Conservation (phyloP, 306 rosid genomes). For the Prunus campanulata region DNA sequence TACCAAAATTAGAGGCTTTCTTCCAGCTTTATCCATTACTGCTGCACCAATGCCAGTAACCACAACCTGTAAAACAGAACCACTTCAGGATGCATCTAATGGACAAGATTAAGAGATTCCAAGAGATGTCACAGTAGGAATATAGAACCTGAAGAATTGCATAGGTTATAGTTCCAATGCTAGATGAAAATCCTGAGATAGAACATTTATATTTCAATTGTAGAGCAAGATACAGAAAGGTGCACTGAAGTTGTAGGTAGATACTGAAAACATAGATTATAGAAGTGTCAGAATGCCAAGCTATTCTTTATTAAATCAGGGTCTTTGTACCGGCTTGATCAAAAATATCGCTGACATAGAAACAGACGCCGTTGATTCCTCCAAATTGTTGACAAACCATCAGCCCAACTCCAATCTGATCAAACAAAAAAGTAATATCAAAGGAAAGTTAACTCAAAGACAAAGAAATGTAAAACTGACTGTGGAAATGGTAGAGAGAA, state of each 20-base stretch:
- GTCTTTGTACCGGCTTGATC: conserved; percentile 61
- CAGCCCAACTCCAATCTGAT: conserved; percentile 81
- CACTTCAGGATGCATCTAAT: conserved; percentile 5
- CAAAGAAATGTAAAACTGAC: neutral
- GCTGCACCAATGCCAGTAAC: conserved; percentile 60
- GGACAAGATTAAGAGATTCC: neutral
- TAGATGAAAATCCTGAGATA: conserved; percentile 60
- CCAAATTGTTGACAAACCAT: conserved; percentile 94
- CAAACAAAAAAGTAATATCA: neutral
- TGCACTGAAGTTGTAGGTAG: neutral
- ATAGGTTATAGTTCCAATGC: conserved; percentile 52
- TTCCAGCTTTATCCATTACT: conserved; percentile 66
- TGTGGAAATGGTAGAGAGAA: conserved; percentile 3
- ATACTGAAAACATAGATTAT: neutral
- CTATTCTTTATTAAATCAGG: neutral
- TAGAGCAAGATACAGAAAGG: neutral
- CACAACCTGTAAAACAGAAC: conserved; percentile 46
- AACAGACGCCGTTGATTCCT: conserved; percentile 79
- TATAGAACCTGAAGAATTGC: conserved; percentile 70
- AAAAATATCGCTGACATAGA: conserved; percentile 73
- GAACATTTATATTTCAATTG: neutral
- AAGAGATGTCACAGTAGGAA: conserved; percentile 15
- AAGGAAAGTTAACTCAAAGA: neutral
- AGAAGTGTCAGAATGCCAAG: neutral
- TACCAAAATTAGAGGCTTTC: conserved; percentile 84